phyloP scores from a whole-genome alignment of 176 grass and related monocot genomes.

The Rhynchospora tenuis region DNA sequence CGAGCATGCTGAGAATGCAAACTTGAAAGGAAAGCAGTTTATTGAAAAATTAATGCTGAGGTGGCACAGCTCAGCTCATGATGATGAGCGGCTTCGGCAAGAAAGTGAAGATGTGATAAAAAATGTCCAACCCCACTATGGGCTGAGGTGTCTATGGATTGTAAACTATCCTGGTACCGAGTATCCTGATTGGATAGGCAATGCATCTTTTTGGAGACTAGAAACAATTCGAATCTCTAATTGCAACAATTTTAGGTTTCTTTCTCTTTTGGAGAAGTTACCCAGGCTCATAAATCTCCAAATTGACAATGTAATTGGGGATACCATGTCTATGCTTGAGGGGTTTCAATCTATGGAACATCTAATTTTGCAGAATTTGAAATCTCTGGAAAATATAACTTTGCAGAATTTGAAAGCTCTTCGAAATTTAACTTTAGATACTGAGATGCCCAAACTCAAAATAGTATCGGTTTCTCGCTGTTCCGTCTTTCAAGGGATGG shows the following conservation, averaged over 20 bases:
- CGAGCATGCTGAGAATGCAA: constrained; percentile 13
- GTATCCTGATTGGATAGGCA: constrained; percentile 44
- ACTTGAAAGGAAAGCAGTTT: constrained; percentile 37
- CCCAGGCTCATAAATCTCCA: constrained; percentile 23
- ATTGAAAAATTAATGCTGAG: constrained; percentile 45
- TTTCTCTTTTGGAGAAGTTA: constrained; percentile 17
- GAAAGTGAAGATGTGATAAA: constrained; percentile 11
- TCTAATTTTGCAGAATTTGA: constrained; percentile 29
- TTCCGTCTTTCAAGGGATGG: background rate
- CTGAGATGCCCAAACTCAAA: constrained; percentile 20
- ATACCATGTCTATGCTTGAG: background rate
- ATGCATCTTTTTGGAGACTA: constrained; percentile 16
- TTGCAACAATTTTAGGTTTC: constrained; percentile 10
- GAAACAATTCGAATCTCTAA: constrained; percentile 34
- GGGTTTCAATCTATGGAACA: constrained; percentile 26
- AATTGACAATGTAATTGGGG: constrained; percentile 12
- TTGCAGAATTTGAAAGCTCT: too few relatives aligned
- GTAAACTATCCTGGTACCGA: constrained; percentile 40
- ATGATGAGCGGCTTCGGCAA: background rate
- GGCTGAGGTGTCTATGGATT: constrained; percentile 33
- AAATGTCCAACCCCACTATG: constrained; percentile 18
- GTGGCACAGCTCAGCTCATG: constrained; percentile 21
- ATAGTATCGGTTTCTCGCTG: constrained; percentile 2
- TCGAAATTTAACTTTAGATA: background rate
- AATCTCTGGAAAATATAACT: background rate